A percentile compares a stretch with the other conserved stretches of the same genome.
These are phyloP conservation scores for Euphorbia peplus DNA, from an alignment of 345 rosid species.

Conservation along the genomic window DNA sequence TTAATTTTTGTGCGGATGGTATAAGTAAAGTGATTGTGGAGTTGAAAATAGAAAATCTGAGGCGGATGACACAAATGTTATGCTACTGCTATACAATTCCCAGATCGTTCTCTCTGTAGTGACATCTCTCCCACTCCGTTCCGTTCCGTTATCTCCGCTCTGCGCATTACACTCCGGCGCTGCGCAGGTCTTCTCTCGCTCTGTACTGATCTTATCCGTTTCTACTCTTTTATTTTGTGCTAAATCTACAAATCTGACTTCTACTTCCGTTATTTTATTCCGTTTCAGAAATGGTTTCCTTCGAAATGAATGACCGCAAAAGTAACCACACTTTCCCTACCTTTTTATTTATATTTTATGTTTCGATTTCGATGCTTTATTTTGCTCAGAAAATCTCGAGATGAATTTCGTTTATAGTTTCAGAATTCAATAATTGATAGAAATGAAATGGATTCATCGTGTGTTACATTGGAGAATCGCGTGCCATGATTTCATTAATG, in stretches of 20 bases:
- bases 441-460: background rate
- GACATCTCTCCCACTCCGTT: too few species aligned
- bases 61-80: too few species aligned
- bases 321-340: constrained; percentile 27
- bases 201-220: too few species aligned
- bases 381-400: background rate
- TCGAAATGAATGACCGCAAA: constrained; percentile 57
- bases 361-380: background rate
- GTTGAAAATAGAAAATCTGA: too few species aligned
- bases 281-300: constrained; percentile 38
- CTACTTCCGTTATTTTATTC: background rate
- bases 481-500: background rate
- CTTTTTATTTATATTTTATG: background rate
- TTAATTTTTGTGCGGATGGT: too few species aligned
- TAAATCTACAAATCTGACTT: constrained; percentile 1
- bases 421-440: background rate
- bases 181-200: background rate
- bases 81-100: background rate
- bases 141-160: too few species aligned
- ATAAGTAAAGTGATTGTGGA: too few species aligned
- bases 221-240: too few species aligned
- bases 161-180: background rate
- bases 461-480: background rate
- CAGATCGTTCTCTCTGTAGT: background rate
- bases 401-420: background rate